Conservation (phyloP, 257 asterid genomes). For the Gynochthodes officinalis region DNA sequence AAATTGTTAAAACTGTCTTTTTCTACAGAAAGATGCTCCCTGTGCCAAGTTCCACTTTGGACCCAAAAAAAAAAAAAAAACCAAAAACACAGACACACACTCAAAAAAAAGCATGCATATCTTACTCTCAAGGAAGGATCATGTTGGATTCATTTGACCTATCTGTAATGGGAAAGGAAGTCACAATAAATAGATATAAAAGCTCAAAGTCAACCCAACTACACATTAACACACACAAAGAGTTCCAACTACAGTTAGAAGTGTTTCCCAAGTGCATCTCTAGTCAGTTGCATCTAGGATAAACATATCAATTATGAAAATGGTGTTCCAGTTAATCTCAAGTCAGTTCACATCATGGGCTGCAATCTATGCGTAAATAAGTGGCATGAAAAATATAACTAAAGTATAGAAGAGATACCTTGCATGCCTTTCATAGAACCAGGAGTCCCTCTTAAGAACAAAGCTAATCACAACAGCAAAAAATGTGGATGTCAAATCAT, state of each 20-base stretch:
- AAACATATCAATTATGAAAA: background rate
- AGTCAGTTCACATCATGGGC: background rate
- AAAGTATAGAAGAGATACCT: slow-evolving; percentile 43
- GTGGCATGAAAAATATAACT: background rate
- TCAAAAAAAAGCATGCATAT: background rate
- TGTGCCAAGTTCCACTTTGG: too few species aligned
- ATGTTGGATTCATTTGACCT: background rate
- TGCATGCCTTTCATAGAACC: slow-evolving; percentile 57
- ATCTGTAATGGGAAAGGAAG: background rate
- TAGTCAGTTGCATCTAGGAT: background rate
- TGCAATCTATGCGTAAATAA: background rate
- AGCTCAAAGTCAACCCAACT: background rate
- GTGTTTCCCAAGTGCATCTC: background rate
- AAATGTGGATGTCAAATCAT: slow-evolving; percentile 15
- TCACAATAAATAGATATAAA: too few species aligned
- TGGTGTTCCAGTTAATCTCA: background rate
- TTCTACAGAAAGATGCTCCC: background rate
- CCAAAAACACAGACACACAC: too few species aligned
- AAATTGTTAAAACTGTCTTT: background rate
- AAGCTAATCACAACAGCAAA: slow-evolving; percentile 49
- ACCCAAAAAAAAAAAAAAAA: background rate
- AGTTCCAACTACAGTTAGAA: background rate
- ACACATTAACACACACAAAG: background rate
- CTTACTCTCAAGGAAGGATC: background rate
- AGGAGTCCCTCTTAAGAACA: slow-evolving; percentile 74